Conservation (phyloP, 495 filamentous ascomycete species). For the Aspergillus hancockii region DNA sequence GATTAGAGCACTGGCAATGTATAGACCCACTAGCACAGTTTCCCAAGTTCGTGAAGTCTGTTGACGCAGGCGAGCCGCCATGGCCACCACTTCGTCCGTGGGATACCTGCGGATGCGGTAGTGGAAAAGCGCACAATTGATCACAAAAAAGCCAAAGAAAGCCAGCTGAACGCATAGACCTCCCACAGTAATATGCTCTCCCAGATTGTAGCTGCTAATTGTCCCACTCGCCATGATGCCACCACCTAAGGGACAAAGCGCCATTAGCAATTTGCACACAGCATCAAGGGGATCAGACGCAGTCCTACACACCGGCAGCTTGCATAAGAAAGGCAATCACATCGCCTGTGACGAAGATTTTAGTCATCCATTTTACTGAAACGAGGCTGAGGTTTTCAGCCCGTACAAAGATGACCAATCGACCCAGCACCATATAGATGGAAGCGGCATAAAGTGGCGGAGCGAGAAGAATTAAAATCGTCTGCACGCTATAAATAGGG, state of each 20-base stretch:
- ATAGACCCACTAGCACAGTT: constrained; percentile 49
- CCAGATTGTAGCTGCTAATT: constrained; percentile 21
- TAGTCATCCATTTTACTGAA: constrained; percentile 32
- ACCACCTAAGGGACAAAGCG: constrained; percentile 17
- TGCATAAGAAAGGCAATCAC: constrained; percentile 37
- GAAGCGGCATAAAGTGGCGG: constrained; percentile 56
- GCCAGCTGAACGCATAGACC: constrained; percentile 43
- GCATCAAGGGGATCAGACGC: too few species aligned
- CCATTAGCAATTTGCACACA: too few species aligned
- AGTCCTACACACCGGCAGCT: constrained; percentile 31
- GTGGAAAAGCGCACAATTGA: constrained; percentile 36
- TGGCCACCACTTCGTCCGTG: too few species aligned
- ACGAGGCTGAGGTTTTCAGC: constrained; percentile 40
- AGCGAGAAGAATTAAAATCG: constrained; percentile 45
- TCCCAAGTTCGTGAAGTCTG: constrained; percentile 8
- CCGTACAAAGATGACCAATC: constrained; percentile 46
- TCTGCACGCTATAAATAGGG: constrained; percentile 38
- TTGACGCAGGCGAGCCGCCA: too few species aligned
- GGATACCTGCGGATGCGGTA: constrained; percentile 29
- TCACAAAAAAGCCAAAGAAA: constrained; percentile 45
- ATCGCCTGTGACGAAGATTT: constrained; percentile 41
- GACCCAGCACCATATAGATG: constrained; percentile 61
- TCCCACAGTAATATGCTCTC: constrained; percentile 42
- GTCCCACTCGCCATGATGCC: constrained; percentile 22
- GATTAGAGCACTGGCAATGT: constrained; percentile 53